phyloP scores from a whole-genome alignment of 1,284 basidiomycete genomes.

The Volvariella surrecta region DNA sequence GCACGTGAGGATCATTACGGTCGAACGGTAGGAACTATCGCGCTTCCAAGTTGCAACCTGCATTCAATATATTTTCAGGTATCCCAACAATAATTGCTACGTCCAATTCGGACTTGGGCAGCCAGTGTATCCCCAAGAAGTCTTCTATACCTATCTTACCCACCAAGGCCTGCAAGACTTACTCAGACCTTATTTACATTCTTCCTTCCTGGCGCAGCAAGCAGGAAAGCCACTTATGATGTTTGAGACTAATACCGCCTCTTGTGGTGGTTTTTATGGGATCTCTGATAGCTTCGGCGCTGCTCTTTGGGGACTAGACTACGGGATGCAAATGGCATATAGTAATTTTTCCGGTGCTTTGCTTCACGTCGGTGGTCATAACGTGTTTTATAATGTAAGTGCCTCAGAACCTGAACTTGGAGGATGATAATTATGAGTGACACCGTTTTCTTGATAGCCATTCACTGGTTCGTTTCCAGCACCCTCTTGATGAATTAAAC shows the following conservation, averaged over 20 bases:
- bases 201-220: conserved; percentile 33
- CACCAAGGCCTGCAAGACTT: conserved; percentile 43
- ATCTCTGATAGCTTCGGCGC: conserved; percentile 67
- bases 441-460: conserved; percentile 18
- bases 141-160: conserved; percentile 48
- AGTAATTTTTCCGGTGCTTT: conserved; percentile 49
- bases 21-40: conserved; percentile 38
- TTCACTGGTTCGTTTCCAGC: conserved; percentile 27
- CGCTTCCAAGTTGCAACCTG: no score
- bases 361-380: conserved; percentile 61
- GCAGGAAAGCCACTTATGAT: conserved; percentile 51
- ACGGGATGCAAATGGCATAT: conserved; percentile 53
- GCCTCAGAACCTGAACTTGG: background rate
- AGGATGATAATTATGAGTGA: background rate
- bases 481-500: background rate
- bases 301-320: conserved; percentile 66
- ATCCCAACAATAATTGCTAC: conserved; percentile 59
- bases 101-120: conserved; percentile 38
- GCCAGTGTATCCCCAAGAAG: conserved; percentile 36
- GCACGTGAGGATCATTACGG: conserved; percentile 39
- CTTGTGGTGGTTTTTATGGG: conserved; percentile 75
- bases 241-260: conserved; percentile 79
- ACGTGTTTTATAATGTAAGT: conserved; percentile 57
- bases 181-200: conserved; percentile 41
- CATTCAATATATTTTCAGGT: conserved; percentile 22